Base-by-base conservation (phyloP, 305 asterid species). In the Solanum hybrid region DNA sequence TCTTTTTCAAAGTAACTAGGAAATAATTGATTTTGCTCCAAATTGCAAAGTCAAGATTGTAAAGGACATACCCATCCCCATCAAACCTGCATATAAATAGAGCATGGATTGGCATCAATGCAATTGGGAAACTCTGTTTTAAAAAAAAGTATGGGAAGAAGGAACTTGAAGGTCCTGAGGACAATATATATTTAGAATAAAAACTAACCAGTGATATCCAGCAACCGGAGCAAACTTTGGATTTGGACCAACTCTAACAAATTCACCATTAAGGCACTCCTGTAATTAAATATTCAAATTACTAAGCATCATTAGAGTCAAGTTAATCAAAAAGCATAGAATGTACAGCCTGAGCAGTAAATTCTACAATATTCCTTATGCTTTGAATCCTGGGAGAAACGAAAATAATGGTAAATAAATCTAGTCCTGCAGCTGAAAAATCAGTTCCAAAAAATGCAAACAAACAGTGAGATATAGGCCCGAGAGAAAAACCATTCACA, bases 241-340 rank as follows among this genome's bases (percentile, higher is more conserved):
- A 92, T 97, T 97, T 7, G 99, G 96, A 71, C 99, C 98, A 90
- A 97, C 98, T 90, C 99, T 94, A 90, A 95, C 99, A 93, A 97
- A 97, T 92, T 97, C 99, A 81, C 99, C 99, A 94, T 96, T 94
- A 88, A 97, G 96, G 93, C 98, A 95, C 89, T 96, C 98, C 99
- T 97, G 95, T 90, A 91, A 89, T 40, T 60, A 42, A 72, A 71
- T 72, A 84, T 19, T n/a, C 32, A 89, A 79, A 76, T 7, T 11
- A 51, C 38, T 45, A 82, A 31, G 40, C 17, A 29, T 51, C 38
- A 45, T 51, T 42, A 51, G 75, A 51, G 75, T 51, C 17, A 51
- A 84, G 75, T 17, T 29, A 1, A 29, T 29, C 38, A 10, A 51
- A 32, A 84, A 51, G 31, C 40, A 29, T 56, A 51, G 37, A 9